These are phyloP conservation scores for Umbellularia californica DNA, from an alignment of 164 flowering plant species.

Conservation along the genomic window DNA sequence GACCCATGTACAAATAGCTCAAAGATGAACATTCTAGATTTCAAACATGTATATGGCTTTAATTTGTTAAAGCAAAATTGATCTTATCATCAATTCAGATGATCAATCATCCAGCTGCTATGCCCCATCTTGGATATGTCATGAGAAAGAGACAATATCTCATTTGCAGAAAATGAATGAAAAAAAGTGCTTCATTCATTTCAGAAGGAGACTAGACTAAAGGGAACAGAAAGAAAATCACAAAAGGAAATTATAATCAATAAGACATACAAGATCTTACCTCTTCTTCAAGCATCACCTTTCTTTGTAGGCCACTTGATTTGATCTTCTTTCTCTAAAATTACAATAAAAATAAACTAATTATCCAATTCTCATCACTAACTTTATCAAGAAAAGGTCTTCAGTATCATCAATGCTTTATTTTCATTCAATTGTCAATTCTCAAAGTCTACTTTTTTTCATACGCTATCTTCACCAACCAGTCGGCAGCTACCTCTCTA, in stretches of 20 bases:
- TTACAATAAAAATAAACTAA: background rate
- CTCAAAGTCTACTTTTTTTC: background rate
- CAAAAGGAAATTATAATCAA: background rate
- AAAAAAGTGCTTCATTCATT: too few species aligned
- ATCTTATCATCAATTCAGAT: too few species aligned
- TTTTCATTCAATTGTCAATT: background rate
- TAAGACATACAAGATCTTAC: conserved; percentile 23
- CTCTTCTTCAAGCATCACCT: conserved; percentile 68
- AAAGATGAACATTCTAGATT: too few species aligned
- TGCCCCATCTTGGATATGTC: too few species aligned
- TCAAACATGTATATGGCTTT: too few species aligned
- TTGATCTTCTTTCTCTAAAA: conserved; percentile 43
- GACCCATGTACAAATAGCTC: too few species aligned
- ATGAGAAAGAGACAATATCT: too few species aligned
- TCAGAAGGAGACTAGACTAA: too few species aligned
- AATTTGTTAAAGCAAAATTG: too few species aligned
- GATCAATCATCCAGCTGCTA: too few species aligned
- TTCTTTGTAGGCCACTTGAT: conserved; percentile 37
- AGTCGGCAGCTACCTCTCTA: too few species aligned
- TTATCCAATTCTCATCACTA: background rate
- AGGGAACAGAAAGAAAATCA: background rate
- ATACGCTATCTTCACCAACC: background rate
- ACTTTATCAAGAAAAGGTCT: background rate
- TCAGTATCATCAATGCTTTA: background rate
- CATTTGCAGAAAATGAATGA: too few species aligned